phyloP scores from a whole-genome alignment of 2,329 filamentous ascomycete species.

The Tolypocladium album region DNA sequence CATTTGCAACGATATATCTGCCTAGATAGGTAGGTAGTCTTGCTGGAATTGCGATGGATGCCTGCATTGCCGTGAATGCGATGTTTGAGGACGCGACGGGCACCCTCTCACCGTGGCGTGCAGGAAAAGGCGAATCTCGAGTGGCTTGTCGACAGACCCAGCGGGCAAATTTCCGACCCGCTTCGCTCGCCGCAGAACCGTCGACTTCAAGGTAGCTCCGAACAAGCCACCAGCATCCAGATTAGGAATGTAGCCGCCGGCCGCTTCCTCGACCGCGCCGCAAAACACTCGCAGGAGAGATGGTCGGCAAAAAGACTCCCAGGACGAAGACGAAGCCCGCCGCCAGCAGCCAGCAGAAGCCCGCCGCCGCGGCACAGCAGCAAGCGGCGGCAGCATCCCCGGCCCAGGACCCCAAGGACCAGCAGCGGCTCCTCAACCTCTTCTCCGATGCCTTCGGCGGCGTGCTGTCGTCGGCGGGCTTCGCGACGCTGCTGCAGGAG shows the following conservation, averaged over 20 bases:
- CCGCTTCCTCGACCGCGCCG: background rate
- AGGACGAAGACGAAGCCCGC: background rate
- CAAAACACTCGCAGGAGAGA: background rate
- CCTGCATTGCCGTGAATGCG: background rate
- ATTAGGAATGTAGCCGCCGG: background rate
- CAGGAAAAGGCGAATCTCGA: background rate
- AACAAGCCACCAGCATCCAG: background rate
- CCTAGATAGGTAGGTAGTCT: too few relatives aligned
- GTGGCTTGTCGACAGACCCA: background rate
- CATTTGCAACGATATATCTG: background rate
- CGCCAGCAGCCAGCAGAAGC: background rate
- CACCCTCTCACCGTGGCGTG: background rate
- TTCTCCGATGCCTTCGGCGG: conserved; percentile 56
- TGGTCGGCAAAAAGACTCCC: background rate
- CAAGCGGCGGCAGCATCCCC: background rate
- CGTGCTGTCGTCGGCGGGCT: conserved; percentile 33
- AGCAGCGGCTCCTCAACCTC: conserved; percentile 62
- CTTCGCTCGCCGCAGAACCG: background rate
- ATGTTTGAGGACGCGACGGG: background rate
- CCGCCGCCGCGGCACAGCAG: background rate
- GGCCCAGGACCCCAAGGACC: conserved; percentile 17
- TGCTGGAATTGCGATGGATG: too few relatives aligned
- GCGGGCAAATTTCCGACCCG: background rate
- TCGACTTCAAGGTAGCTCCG: background rate
- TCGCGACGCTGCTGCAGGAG: conserved; percentile 56